Evolutionary conservation across 202 grass and related monocot species (phyloP), one percentile per base, ranked within the genome.

Genomic region (Elaeis oleifera): DNA sequence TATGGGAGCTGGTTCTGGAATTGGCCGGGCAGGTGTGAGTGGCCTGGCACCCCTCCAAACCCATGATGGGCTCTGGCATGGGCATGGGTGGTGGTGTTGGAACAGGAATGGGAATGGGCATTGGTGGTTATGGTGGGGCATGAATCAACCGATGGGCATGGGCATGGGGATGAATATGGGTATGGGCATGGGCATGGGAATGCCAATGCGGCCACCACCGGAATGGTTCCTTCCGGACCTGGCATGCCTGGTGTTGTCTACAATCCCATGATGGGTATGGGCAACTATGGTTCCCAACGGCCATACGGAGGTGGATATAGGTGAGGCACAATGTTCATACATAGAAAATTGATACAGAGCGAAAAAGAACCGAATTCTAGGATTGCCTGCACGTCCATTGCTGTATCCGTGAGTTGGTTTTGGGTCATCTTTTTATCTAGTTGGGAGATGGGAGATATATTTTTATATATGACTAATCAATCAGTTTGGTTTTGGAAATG

Each of bases 1-100:
- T 49, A 73, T 73, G 70, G 70, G 70, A 23, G 13, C 70, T 63
- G 70, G 70, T 6, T 73, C 70, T n/a, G 70, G 70, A 18, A 55
- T 56, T 48, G 70, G 70, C 17, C 59, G 70, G 23, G 19, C 51
- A 1, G 70, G 50, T 73, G 59, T 58, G 27, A 17, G 19, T 32
- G 51, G 18, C 58, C 3, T 73, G 51, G 13, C 26, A 16, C n/a
- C 15, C 50, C 26, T 73, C 50, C 18, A 25, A 73, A 73, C 28
- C 50, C 25, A 73, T 73, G 70, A 44, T 63, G 6, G 70, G 64
- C 7, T 19, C 50, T 54, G 24, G n/a, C 1, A 59, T 51, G 69
- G 17, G 57, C 7, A 44, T 44, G 36, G 8, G 36, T 44, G 36
- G 36, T 44, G 36, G 36, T 14, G 36, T 44, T 13, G 36, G 36